These are phyloP conservation scores for Chlamydomonas schloesseri DNA, from an alignment of 139 green algal genomes.

Conservation along the genomic window DNA sequence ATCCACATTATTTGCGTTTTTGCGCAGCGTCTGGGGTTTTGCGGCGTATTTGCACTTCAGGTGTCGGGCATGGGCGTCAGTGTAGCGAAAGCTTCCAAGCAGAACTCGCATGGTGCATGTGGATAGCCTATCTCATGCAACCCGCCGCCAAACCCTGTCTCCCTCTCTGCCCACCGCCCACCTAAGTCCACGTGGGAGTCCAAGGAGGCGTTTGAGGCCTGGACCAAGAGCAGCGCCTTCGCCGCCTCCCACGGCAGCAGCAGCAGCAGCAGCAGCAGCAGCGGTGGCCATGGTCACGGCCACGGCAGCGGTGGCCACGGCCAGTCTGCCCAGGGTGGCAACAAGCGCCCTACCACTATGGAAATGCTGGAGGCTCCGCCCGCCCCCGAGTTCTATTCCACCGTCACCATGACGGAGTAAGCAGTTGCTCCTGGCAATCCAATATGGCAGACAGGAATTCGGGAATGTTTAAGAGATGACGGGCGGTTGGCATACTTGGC, in stretches of 20 bases:
- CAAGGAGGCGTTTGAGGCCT: constrained; percentile 56
- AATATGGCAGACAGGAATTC: no score
- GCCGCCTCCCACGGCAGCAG: constrained; percentile 13
- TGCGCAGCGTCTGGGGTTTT: background rate
- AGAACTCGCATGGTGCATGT: no score
- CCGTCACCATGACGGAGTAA: constrained; percentile 51
- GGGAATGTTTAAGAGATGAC: no score
- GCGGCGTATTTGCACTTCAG: background rate
- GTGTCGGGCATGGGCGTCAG: background rate
- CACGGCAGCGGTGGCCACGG: background rate
- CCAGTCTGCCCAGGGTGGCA: background rate
- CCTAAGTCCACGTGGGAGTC: constrained; percentile 52
- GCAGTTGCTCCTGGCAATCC: no score
- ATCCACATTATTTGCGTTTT: no score
- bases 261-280: background rate
- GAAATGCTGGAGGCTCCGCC: constrained; percentile 52
- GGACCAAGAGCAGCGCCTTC: constrained; percentile 45
- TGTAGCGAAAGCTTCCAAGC: background rate
- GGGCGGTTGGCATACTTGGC: no score
- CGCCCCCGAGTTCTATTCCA: constrained; percentile 41
- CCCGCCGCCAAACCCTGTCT: no score
- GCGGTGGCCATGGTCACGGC: background rate
- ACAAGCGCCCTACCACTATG: constrained; percentile 42
- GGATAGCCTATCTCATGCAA: no score
- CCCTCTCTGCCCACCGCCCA: background rate